These are phyloP conservation scores for Claviceps purpurea DNA, from an alignment of 2,329 filamentous ascomycete genomes.

Conservation along the genomic window DNA sequence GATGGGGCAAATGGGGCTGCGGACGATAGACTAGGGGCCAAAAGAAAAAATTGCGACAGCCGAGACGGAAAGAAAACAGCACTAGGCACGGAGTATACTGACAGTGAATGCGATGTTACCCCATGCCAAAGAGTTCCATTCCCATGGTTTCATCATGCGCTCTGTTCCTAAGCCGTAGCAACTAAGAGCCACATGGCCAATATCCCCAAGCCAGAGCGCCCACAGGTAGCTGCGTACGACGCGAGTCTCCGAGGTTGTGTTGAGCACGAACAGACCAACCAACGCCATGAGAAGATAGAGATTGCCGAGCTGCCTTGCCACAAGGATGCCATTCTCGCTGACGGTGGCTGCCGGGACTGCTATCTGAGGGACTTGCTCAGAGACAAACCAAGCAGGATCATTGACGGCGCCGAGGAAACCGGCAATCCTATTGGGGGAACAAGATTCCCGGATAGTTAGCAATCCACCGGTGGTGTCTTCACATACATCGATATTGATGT, in stretches of 20 bases:
- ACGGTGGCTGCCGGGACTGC: slow-evolving; percentile 16
- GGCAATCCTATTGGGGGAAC: slow-evolving; percentile 31
- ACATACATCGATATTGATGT: background rate
- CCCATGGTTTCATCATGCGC: slow-evolving; percentile 34
- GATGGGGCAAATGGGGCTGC: background rate
- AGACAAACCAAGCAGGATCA: slow-evolving; percentile 48
- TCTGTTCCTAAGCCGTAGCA: slow-evolving; percentile 43
- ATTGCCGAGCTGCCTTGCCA: slow-evolving; percentile 57
- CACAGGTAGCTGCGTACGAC: slow-evolving; percentile 56
- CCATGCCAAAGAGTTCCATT: slow-evolving; percentile 60
- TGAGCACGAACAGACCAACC: slow-evolving; percentile 49
- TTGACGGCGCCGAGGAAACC: slow-evolving; percentile 45
- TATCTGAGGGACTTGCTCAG: slow-evolving; percentile 40
- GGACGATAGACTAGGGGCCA: background rate
- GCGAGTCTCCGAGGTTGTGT: slow-evolving; percentile 48
- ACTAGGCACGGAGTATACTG: slow-evolving; percentile 13
- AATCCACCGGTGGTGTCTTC: slow-evolving; percentile 1
- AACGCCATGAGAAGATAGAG: slow-evolving; percentile 53
- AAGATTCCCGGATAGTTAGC: slow-evolving; percentile 6
- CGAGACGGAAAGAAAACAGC: background rate
- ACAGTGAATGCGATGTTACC: slow-evolving; percentile 58
- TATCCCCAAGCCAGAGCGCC: slow-evolving; percentile 50
- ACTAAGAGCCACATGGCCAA: slow-evolving; percentile 53
- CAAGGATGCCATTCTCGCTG: slow-evolving; percentile 36
- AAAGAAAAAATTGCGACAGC: background rate